Base-by-base conservation (phyloP, 2,329 filamentous ascomycete species). In the Calonectria naviculata region DNA sequence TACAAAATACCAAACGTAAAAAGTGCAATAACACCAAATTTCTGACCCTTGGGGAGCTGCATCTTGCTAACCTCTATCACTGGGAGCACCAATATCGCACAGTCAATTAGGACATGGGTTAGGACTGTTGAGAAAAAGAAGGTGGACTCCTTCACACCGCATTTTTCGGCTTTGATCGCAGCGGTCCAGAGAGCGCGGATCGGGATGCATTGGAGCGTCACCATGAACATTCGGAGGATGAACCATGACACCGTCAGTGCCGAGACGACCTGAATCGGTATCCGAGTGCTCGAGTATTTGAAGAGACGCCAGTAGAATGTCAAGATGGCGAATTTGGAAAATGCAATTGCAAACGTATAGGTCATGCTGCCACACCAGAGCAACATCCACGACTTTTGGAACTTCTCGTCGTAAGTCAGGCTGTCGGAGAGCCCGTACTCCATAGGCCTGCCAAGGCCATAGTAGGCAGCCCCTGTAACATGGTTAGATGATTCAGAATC, bases 281-380 rank as follows among this genome's bases (percentile, higher is more conserved):
- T 58, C 6, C 52, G 52, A 36, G 34, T 58, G 4, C 74, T 73
- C 13, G 79, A 75, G 21, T 76, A 74, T n/a, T 74, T 71, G 67
- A 81, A 81, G 21, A 81, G 61, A 1, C 80, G 76, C 75, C 76
- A 79, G 70, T 81, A 81, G 34, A 81, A 78, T 29, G 67, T 73
- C 10, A 81, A 73, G 9, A 81, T 72, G 17, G 80, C 78, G 44
- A 80, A 74, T 62, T 81, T 81, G 15, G 73, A 75, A 60, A 79
- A 78, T 15, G 74, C 77, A 10, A 81, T 75, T 10, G 78, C 76
- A 31, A 78, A 79, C 1, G 75, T 68, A 21, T 81, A 81, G 42
- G 76, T 75, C 19, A 80, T 70, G 56, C 80, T 80, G 42, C 71
- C 74, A 47, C 74, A 71, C 71, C 75, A 81, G 34, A 81, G 71